These are phyloP conservation scores for Didymella segeticola DNA, from an alignment of 2,329 filamentous ascomycete genomes.

Conservation along the genomic window DNA sequence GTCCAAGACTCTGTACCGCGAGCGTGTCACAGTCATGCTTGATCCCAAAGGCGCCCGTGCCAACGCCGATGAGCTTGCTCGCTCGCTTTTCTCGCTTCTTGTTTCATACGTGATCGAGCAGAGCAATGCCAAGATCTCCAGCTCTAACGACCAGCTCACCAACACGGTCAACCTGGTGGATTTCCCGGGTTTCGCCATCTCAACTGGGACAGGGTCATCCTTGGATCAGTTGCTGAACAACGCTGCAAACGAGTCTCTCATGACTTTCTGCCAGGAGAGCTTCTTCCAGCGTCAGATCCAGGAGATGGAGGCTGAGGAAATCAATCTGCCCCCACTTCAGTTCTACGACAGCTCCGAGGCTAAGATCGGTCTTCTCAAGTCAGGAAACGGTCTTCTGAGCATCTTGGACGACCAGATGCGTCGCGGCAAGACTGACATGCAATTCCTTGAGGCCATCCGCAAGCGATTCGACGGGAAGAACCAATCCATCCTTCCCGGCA, in stretches of 20 bases:
- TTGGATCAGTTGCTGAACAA: constrained; percentile 96
- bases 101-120: constrained; percentile 93
- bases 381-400: constrained; percentile 88
- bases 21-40: constrained; percentile 98
- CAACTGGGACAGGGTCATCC: constrained; percentile 79
- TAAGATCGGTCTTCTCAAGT: constrained; percentile 87
- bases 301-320: constrained; percentile 91
- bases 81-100: constrained; percentile 90
- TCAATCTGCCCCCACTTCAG: constrained; percentile 86
- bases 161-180: constrained; percentile 97
- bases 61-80: constrained; percentile 92
- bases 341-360: constrained; percentile 98
- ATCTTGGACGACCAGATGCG: constrained; percentile 96
- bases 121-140: constrained; percentile 89
- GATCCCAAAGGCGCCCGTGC: constrained; percentile 87
- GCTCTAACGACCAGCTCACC: constrained; percentile 82
- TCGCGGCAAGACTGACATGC: constrained; percentile 84
- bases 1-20: constrained; percentile 93
- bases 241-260: constrained; percentile 87
- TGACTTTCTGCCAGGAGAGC: constrained; percentile 91
- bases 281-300: constrained; percentile 97
- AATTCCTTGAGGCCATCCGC: constrained; percentile 86
- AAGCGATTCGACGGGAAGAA: constrained; percentile 97
- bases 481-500: constrained; percentile 80
- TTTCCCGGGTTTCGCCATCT: constrained; percentile 92